These are phyloP conservation scores for Aaosphaeria pasadenensis DNA, from an alignment of 2,329 filamentous ascomycete species.

Conservation along the genomic window DNA sequence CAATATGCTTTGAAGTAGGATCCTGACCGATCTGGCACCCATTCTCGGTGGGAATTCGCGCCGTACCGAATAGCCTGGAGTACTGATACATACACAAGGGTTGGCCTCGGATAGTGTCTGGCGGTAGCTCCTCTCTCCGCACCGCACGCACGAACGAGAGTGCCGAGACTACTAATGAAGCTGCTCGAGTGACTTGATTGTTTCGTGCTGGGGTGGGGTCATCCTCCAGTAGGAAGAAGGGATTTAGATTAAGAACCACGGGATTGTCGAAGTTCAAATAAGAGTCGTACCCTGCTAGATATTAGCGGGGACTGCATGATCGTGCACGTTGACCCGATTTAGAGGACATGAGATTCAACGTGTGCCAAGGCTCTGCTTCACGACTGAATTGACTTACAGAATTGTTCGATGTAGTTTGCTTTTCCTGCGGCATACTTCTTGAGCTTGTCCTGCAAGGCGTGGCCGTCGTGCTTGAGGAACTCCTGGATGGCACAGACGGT, in stretches of 20 bases:
- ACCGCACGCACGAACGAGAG: constrained; percentile 91
- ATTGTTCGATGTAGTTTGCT: constrained; percentile 97
- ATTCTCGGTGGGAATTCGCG: constrained; percentile 87
- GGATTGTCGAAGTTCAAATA: constrained; percentile 98
- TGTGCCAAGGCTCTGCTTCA: not conserved
- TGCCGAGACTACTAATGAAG: constrained; percentile 85
- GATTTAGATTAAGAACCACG: constrained; percentile 94
- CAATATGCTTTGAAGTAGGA: constrained; percentile 85
- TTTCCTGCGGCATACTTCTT: constrained; percentile 88
- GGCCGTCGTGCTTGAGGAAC: constrained; percentile 78
- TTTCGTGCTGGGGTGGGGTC: constrained; percentile 95
- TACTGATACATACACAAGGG: constrained; percentile 99
- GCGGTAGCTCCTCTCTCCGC: constrained; percentile 85
- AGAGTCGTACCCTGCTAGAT: constrained; percentile 82
- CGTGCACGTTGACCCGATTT: constrained; percentile 2
- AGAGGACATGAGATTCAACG: constrained; percentile 5
- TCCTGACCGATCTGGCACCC: constrained; percentile 97
- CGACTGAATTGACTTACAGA: constrained; percentile 65
- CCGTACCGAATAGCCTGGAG: constrained; percentile 90
- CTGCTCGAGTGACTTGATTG: constrained; percentile 92
- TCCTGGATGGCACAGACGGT: constrained; percentile 77
- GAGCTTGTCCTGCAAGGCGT: constrained; percentile 80
- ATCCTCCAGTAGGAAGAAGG: constrained; percentile 96
- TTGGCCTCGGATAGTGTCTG: constrained; percentile 78
- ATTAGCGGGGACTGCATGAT: not conserved